phyloP scores from a whole-genome alignment of 495 filamentous ascomycete species.

The Collariella sp. region DNA sequence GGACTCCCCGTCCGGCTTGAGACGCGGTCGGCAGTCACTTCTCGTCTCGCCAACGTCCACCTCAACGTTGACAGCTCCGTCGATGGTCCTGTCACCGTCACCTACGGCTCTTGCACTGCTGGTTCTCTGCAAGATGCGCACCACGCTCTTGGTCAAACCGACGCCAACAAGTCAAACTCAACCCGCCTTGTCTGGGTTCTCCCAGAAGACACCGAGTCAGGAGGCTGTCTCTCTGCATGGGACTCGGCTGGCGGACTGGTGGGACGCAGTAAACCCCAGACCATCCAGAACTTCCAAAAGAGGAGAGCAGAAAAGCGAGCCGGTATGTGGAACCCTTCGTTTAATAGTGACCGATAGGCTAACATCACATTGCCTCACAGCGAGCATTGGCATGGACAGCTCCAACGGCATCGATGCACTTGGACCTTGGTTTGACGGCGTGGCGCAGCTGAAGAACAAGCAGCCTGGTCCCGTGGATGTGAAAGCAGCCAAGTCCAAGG shows the following conservation, averaged over 20 bases:
- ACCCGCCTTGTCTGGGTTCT: slow-evolving; percentile 47
- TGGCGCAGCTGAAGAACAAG: slow-evolving; percentile 50
- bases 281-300: slow-evolving; percentile 22
- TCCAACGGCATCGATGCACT: slow-evolving; percentile 46
- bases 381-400: slow-evolving; percentile 38
- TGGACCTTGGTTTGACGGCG: slow-evolving; percentile 65
- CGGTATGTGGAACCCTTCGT: slow-evolving; percentile 5
- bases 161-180: slow-evolving; percentile 9
- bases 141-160: slow-evolving; percentile 22
- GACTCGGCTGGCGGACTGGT: slow-evolving; percentile 29
- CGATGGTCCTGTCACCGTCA: slow-evolving; percentile 28
- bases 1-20: slow-evolving; percentile 31
- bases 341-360: neutral
- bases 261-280: slow-evolving; percentile 38
- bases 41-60: slow-evolving; percentile 39
- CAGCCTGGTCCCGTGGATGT: slow-evolving; percentile 46
- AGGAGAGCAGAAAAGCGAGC: slow-evolving; percentile 22
- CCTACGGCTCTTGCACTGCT: slow-evolving; percentile 33
- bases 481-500: slow-evolving; percentile 44
- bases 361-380: neutral
- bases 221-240: slow-evolving; percentile 50
- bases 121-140: slow-evolving; percentile 20
- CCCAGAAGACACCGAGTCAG: slow-evolving; percentile 34
- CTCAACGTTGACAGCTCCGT: slow-evolving; percentile 23
- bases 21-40: slow-evolving; percentile 30